Evolutionary conservation across 2,329 filamentous ascomycete species (phyloP), one percentile per base, ranked within the genome.

Genomic region (Nemania sp.): DNA sequence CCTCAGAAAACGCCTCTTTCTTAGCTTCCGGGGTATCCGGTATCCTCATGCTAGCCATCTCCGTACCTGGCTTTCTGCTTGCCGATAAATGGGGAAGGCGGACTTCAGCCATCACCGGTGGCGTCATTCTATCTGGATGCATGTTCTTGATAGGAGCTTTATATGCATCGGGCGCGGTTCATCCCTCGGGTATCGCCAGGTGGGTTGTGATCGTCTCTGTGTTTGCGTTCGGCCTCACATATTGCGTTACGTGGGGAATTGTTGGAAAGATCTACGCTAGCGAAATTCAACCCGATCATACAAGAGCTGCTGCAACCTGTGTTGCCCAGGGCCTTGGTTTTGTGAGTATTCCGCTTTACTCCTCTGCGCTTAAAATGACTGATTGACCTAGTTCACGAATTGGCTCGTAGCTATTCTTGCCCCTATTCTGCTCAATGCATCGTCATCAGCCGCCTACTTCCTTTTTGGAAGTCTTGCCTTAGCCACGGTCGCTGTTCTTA

Each of bases 11-110:
- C 26, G 82, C 87, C 1, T 85, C 85, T 0, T 88, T 90, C 72
- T 80, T 90, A 2, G 89, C 88, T 0, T 90, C 88, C 0, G 88
- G 88, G 0, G 80, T 90, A 8, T 89, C 88, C 0, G 87, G 84
- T 0, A 82, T 90, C 0, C 77, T 89, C 1, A 89, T 90, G 75
- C 81, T 90, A 22, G 79, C 81, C n/a, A 80, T 85, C 55, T 87
- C 87, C 0, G 82, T 90, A 29, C 87, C 87, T 0, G 87, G 84
- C 0, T 81, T 87, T 67, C 77, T 89, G 24, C 81, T 86, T 15
- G 85, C 86, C 0, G 88, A 90, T 70, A 81, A 81, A 67, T 89
- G 87, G 84, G 86, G 87, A 3, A 81, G 88, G 6, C 83, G 85
- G 3, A 85, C 83, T 3, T 86, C 83, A 13, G 84, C 85, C 32